These are phyloP conservation scores for Fusarium compactum DNA, from an alignment of 2,329 filamentous ascomycete species.

Conservation along the genomic window DNA sequence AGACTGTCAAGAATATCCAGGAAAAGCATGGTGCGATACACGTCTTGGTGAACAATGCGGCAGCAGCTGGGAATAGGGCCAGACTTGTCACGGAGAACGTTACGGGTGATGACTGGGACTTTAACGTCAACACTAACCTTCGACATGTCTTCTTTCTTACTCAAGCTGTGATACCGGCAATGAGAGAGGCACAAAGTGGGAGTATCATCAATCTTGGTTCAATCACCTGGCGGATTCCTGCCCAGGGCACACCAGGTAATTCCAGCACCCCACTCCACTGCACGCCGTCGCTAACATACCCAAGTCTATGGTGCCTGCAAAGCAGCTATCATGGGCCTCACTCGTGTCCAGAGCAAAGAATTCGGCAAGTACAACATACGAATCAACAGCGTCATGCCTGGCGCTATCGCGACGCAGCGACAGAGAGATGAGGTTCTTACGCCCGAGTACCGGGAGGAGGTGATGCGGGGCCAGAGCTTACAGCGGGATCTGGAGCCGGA, in stretches of 20 bases:
- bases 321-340: constrained; percentile 67
- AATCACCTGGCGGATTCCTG: constrained; percentile 60
- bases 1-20: constrained; percentile 51
- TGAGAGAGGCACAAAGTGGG: constrained; percentile 60
- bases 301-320: constrained; percentile 64
- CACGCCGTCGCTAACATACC: background rate
- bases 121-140: constrained; percentile 59
- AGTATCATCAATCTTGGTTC: constrained; percentile 66
- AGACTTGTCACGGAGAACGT: constrained; percentile 51
- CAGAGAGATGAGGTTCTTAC: constrained; percentile 60
- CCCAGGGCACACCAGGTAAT: constrained; percentile 54
- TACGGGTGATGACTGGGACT: constrained; percentile 57
- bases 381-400: constrained; percentile 64
- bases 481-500: constrained; percentile 56
- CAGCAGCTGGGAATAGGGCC: constrained; percentile 50
- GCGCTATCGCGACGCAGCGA: constrained; percentile 59
- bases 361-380: constrained; percentile 61
- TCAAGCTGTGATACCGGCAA: constrained; percentile 75
- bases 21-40: constrained; percentile 64
- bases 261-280: accelerated
- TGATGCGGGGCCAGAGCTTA: constrained; percentile 57
- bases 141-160: constrained; percentile 72
- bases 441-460: constrained; percentile 54
- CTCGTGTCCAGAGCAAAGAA: constrained; percentile 66
- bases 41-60: constrained; percentile 88